Conservation (phyloP, 2,329 filamentous ascomycete species). For the Aplosporella prunicola region DNA sequence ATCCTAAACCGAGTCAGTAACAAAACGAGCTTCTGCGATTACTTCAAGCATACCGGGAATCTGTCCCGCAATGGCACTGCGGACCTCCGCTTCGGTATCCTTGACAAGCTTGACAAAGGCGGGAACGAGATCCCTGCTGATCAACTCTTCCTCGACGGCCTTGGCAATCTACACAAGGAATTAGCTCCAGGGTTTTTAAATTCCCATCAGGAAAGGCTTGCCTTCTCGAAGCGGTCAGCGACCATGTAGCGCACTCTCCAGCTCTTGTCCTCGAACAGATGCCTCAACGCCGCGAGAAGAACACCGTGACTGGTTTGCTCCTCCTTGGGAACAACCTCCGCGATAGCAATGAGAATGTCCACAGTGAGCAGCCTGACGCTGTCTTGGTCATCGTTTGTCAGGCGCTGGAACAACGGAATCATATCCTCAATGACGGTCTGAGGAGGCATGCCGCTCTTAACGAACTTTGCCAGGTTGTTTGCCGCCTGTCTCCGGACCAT, state of each 20-base stretch:
- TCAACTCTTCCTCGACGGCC: constrained; percentile 94
- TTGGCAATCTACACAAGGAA: constrained; percentile 70
- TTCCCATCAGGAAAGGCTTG: constrained; percentile 23
- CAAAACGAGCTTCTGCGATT: constrained; percentile 9
- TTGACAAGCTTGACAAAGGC: constrained; percentile 97
- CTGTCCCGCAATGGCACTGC: constrained; percentile 92
- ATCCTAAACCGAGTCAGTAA: constrained; percentile 49
- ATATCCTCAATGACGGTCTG: constrained; percentile 93
- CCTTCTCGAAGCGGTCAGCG: constrained; percentile 96
- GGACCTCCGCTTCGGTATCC: constrained; percentile 94
- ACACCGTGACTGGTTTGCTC: constrained; percentile 95
- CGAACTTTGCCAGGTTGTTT: constrained; percentile 93
- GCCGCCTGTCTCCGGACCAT: constrained; percentile 98
- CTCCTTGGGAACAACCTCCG: constrained; percentile 94
- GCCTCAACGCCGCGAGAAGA: constrained; percentile 78
- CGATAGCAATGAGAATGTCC: constrained; percentile 90
- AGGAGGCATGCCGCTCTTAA: constrained; percentile 82
- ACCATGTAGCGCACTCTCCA: constrained; percentile 99
- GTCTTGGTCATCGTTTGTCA: constrained; percentile 94
- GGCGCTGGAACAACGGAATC: constrained; percentile 96
- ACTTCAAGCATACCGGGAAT: constrained; percentile 57
- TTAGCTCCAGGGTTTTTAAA: constrained; percentile 19
- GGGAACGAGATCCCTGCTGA: constrained; percentile 85
- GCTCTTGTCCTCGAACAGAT: constrained; percentile 96
- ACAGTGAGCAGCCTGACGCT: constrained; percentile 93